These are phyloP conservation scores for Thielaviopsis musarum DNA, from an alignment of 2,329 filamentous ascomycete genomes.

Conservation along the genomic window DNA sequence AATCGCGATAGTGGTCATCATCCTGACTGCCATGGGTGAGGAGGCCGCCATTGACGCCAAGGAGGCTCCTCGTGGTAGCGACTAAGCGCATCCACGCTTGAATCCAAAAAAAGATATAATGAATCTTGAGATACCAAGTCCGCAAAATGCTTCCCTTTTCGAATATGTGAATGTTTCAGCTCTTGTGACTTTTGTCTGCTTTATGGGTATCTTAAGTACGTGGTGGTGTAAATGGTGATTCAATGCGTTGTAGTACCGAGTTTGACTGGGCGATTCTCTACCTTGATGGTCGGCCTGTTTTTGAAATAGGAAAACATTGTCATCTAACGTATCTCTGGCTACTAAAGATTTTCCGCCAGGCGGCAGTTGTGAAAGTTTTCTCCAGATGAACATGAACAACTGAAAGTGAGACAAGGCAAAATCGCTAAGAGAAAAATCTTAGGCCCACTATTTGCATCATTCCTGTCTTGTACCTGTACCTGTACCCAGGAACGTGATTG, in stretches of 20 bases:
- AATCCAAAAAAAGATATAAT: slow-evolving; percentile 13
- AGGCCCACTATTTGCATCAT: background rate
- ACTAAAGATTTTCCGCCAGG: no score
- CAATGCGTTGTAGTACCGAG: background rate
- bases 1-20: slow-evolving; percentile 53
- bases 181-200: background rate
- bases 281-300: no score
- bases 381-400: background rate
- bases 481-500: background rate
- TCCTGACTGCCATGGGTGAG: slow-evolving; percentile 94
- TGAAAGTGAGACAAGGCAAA: background rate
- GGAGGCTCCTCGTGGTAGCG: slow-evolving; percentile 49
- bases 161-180: background rate
- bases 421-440: background rate
- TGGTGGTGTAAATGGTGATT: background rate
- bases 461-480: background rate
- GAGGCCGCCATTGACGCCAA: slow-evolving; percentile 85
- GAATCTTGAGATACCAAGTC: slow-evolving; percentile 11
- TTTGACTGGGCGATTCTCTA: no score
- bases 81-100: slow-evolving; percentile 8
- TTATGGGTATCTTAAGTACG: background rate
- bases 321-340: no score
- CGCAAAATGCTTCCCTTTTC: background rate
- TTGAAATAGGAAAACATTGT: no score
- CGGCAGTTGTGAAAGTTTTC: no score